Evolutionary conservation across 768 basidiomycete species (phyloP).

Genomic region (Phaffia tasmanica): DNA sequence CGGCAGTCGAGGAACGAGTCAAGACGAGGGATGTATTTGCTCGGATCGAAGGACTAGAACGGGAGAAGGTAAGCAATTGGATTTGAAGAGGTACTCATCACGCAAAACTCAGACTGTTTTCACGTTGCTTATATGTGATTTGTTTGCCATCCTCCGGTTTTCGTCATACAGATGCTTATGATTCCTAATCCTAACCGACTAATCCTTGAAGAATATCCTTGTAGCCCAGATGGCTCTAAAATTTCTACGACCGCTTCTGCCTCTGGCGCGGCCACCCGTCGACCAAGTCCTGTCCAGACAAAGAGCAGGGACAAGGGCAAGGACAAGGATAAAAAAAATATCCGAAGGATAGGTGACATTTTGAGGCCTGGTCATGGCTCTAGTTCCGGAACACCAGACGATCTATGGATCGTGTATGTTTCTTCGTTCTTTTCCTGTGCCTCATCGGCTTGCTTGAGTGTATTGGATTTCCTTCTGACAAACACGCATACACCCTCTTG

Average conservation of each 20-base stretch:
- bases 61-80: slow-evolving; percentile 55
- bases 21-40: slow-evolving; percentile 91
- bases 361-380: slow-evolving; percentile 46
- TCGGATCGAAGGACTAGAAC: slow-evolving; percentile 89
- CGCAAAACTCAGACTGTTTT: neutral
- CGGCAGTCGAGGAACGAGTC: slow-evolving; percentile 88
- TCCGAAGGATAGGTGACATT: slow-evolving; percentile 84
- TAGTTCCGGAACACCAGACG: slow-evolving; percentile 54
- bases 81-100: neutral
- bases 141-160: neutral
- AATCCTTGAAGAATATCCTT: slow-evolving; percentile 59
- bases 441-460: neutral
- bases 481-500: neutral
- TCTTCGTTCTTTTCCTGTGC: neutral
- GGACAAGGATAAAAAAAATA: slow-evolving; percentile 70
- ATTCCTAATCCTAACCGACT: slow-evolving; percentile 79
- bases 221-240: slow-evolving; percentile 38
- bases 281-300: slow-evolving; percentile 12
- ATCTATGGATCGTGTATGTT: slow-evolving; percentile 71
- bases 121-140: neutral
- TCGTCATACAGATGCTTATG: slow-evolving; percentile 46
- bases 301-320: slow-evolving; percentile 53
- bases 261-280: slow-evolving; percentile 15
- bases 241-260: slow-evolving; percentile 2
- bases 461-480: neutral